These are phyloP conservation scores for Elaphomyces granulatus DNA, from an alignment of 495 filamentous ascomycete species.

Conservation along the genomic window DNA sequence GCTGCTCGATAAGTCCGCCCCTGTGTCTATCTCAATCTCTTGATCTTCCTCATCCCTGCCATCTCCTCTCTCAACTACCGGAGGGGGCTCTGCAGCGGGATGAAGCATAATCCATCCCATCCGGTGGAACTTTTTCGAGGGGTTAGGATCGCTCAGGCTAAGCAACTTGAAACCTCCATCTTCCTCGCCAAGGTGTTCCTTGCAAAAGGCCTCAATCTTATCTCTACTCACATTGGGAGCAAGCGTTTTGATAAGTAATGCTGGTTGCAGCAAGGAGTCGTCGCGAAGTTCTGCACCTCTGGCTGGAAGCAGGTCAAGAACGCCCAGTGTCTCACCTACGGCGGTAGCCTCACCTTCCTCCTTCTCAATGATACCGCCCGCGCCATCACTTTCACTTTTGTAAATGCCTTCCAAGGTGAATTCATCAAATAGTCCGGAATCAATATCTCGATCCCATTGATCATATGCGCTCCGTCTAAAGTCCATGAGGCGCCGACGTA, in stretches of 20 bases:
- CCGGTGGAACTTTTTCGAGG: conserved; percentile 87
- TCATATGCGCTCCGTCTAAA: conserved; percentile 60
- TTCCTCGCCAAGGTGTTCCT: conserved; percentile 73
- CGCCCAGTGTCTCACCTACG: conserved; percentile 80
- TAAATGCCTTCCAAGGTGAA: conserved; percentile 92
- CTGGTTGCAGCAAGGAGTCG: conserved; percentile 69
- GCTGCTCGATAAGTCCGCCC: conserved; percentile 12
- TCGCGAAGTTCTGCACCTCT: conserved; percentile 70
- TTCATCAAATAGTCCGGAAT: conserved; percentile 74
- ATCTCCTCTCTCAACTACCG: conserved; percentile 40
- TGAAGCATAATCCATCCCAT: conserved; percentile 98
- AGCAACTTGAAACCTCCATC: conserved; percentile 84
- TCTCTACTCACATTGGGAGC: conserved; percentile 90
- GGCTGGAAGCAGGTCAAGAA: conserved; percentile 73
- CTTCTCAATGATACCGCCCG: conserved; percentile 76
- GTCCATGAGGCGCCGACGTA: conserved; percentile 54
- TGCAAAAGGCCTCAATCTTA: conserved; percentile 85
- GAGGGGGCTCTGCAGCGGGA: conserved; percentile 49
- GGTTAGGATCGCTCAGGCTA: conserved; percentile 90
- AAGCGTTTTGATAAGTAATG: conserved; percentile 94
- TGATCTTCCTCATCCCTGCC: conserved; percentile 49
- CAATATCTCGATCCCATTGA: conserved; percentile 76
- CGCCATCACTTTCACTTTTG: conserved; percentile 81
- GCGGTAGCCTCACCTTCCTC: conserved; percentile 88
- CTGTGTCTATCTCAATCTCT: conserved; percentile 33